These are phyloP conservation scores for Eremothecium coryli DNA, from an alignment of 1,139 yeast genomes.

Conservation along the genomic window DNA sequence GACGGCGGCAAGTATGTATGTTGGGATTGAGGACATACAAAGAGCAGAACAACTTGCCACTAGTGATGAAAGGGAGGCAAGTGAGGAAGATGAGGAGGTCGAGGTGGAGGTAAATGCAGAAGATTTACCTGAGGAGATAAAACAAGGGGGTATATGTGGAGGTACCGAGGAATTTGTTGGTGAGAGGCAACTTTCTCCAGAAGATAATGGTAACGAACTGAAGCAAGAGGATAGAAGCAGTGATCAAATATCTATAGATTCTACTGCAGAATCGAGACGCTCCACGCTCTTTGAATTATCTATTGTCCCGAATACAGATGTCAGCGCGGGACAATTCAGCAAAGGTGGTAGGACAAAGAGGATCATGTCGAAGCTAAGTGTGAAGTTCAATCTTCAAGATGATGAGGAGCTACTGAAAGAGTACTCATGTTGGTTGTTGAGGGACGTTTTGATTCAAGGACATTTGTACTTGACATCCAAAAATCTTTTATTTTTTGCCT, in stretches of 20 bases:
- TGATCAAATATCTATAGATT: no score
- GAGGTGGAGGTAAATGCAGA: slow-evolving; percentile 7
- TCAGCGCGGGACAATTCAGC: slow-evolving; percentile 11
- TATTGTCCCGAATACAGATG: slow-evolving; percentile 13
- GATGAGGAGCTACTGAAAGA: slow-evolving; percentile 48
- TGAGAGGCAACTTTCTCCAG: slow-evolving; percentile 1
- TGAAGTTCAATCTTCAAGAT: slow-evolving; percentile 35
- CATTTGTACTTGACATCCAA: slow-evolving; percentile 63
- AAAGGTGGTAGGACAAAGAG: slow-evolving; percentile 29
- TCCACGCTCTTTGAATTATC: slow-evolving; percentile 11
- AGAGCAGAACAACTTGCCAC: slow-evolving; percentile 21
- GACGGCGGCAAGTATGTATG: slow-evolving; percentile 45
- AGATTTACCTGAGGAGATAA: slow-evolving; percentile 6
- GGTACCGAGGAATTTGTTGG: slow-evolving; percentile 1
- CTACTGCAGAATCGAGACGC: slow-evolving; percentile 9
- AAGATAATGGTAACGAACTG: not conserved
- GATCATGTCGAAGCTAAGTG: slow-evolving; percentile 30
- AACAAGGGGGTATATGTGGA: not conserved
- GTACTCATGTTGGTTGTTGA: slow-evolving; percentile 69
- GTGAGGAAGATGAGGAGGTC: slow-evolving; percentile 9
- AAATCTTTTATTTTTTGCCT: slow-evolving; percentile 68
- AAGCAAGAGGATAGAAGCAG: slow-evolving; percentile 8
- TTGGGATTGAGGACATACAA: slow-evolving; percentile 35
- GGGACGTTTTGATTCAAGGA: slow-evolving; percentile 80
- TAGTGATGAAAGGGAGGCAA: slow-evolving; percentile 13